Evolutionary conservation across 257 asterid genomes (phyloP).

Genomic region (Datura wrightii): DNA sequence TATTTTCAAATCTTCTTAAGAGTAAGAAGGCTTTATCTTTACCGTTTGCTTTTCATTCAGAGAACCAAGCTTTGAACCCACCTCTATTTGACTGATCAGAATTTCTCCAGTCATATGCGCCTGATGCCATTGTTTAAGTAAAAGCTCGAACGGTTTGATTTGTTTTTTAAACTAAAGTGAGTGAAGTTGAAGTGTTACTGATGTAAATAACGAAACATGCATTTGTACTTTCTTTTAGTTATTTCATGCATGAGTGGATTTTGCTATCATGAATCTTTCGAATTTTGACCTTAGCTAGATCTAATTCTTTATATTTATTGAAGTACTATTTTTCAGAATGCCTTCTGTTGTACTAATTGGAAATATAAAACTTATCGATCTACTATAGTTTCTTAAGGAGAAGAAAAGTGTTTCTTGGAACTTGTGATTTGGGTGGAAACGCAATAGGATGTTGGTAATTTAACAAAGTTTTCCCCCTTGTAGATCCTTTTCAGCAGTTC

Average conservation of each 20-base stretch:
- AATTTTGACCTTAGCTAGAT: background rate
- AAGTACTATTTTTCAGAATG: background rate
- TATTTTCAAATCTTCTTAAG: constrained; percentile 11
- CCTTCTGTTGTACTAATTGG: background rate
- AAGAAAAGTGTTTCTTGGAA: background rate
- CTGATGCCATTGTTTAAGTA: constrained; percentile 8
- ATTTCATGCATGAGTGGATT: background rate
- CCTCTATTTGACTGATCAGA: background rate
- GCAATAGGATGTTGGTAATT: constrained; percentile 30
- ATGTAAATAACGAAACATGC: background rate
- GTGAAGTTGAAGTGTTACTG: background rate
- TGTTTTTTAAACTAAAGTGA: background rate
- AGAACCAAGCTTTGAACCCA: constrained; percentile 6
- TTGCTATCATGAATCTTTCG: background rate
- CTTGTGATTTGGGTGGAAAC: constrained; percentile 1
- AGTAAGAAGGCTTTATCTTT: background rate
- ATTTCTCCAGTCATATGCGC: background rate
- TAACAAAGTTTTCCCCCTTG: background rate
- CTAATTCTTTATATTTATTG: background rate
- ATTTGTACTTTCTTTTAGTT: background rate
- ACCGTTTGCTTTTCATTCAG: background rate
- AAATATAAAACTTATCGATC: background rate
- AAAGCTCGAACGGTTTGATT: background rate
- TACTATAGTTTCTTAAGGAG: background rate
- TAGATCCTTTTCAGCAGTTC: background rate